Percentiles rank a stretch among this genome's conserved stretches.
Evolutionary conservation across 2,329 filamentous ascomycete species (phyloP).

Genomic region (Balansia obtecta): DNA sequence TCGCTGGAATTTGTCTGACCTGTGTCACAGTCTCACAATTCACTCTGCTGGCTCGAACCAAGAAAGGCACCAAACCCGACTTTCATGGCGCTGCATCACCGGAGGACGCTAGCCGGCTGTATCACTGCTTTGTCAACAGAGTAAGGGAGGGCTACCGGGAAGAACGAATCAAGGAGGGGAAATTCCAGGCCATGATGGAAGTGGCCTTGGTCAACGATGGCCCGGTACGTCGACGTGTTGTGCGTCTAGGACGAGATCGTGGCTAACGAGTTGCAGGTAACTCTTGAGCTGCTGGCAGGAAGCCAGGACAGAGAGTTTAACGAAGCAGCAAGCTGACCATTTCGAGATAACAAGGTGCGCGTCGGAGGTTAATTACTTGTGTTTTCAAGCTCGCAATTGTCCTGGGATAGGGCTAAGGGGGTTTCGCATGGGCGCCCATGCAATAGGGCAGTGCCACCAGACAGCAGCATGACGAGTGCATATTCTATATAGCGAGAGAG

Average conservation of each 20-base stretch:
- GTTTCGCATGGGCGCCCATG: too few relatives aligned
- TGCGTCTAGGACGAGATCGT: background rate
- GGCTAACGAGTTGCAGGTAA: constrained; percentile 10
- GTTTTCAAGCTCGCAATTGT: too few relatives aligned
- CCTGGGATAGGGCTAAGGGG: too few relatives aligned
- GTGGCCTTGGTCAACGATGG: constrained; percentile 84
- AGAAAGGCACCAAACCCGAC: constrained; percentile 89
- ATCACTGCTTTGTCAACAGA: constrained; percentile 70
- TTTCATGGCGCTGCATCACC: constrained; percentile 80
- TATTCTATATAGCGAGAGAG: too few relatives aligned
- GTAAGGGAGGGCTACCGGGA: constrained; percentile 58
- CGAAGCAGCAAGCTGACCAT: background rate
- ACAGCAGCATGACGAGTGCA: too few relatives aligned
- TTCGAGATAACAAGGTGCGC: background rate
- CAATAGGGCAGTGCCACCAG: too few relatives aligned
- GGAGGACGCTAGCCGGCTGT: constrained; percentile 67
- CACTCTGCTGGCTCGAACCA: constrained; percentile 83
- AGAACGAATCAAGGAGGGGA: constrained; percentile 81
- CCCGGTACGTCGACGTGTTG: constrained; percentile 34
- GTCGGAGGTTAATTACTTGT: background rate
- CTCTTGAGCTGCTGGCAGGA: constrained; percentile 11
- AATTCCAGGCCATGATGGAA: constrained; percentile 99
- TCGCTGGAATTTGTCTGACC: background rate
- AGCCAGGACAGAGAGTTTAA: constrained; percentile 1
- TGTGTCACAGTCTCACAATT: constrained; percentile 74